Evolutionary conservation across 495 filamentous ascomycete species (phyloP), one percentile per base, ranked within the genome.

Genomic region (Trichoderma reesei): DNA sequence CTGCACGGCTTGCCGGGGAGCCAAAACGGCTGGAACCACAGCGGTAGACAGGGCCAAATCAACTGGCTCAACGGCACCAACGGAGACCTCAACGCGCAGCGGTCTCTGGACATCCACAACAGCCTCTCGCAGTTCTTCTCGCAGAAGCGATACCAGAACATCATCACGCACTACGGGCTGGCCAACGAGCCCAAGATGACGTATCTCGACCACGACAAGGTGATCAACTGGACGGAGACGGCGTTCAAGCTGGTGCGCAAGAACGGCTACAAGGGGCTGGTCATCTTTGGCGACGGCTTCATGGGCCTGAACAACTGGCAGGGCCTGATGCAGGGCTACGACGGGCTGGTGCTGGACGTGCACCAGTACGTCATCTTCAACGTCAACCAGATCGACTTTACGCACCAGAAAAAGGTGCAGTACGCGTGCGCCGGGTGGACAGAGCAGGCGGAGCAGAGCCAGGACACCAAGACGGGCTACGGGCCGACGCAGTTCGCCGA

Each of bases 401-500:
- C 87, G 62, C 91, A 94, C 75, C 80, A 84, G 13, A 79, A 80
- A 41, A 92, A 92, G 76, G 79, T 98, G 33, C 78, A 88, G 46
- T 91, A 94, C 72, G 90, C 92, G 20, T 99, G 95, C 77, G 75
- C 79, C 13, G 90, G 83, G 62, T 99, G 95, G 95, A 86, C 86
- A 3, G 69, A 82, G 63, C 92, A 97, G 83, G 84, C 91, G 59
- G 65, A 80, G 64, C 75, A 79, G 60, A 88, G 86, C 72, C 85
- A 90, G 75, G 81, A 87, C 74, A 86, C 81, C 1, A 72, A 81
- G 14, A 90, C 86, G 8, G 95, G 94, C 44, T 99, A 92, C 80
- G 95, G 95, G 0, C 94, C 94, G 5, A 97, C 92, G n/a, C 86
- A 98, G 62, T 90, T 93, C 72, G 95, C 93, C 69, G 95, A 99